Evolutionary conservation across 73 alveolate species (phyloP).

Genomic region (Blepharisma japonicum): DNA sequence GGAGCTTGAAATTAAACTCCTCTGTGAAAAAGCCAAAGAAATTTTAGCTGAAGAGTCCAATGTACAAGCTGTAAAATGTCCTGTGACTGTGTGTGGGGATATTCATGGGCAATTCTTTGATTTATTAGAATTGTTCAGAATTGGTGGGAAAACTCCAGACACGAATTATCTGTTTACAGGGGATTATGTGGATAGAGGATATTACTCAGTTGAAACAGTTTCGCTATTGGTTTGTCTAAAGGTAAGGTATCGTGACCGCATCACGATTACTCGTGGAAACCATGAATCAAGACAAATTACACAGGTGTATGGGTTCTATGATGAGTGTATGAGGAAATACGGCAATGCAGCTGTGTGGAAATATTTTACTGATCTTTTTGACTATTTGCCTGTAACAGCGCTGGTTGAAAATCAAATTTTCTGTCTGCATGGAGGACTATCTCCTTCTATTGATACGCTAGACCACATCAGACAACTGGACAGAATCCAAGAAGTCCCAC

Average conservation of each 20-base stretch:
- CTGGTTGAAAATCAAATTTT: slow-evolving; percentile 71
- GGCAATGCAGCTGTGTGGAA: slow-evolving; percentile 73
- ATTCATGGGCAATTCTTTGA: slow-evolving; percentile 97
- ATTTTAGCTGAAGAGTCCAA: slow-evolving; percentile 84
- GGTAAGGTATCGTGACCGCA: slow-evolving; percentile 83
- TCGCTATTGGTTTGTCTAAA: slow-evolving; percentile 72
- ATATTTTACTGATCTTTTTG: slow-evolving; percentile 65
- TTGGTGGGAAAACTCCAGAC: slow-evolving; percentile 77
- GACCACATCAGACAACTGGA: slow-evolving; percentile 56
- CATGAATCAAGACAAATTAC: slow-evolving; percentile 91
- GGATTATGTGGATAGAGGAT: slow-evolving; percentile 90
- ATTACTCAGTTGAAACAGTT: slow-evolving; percentile 87
- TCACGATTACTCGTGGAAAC: slow-evolving; percentile 91
- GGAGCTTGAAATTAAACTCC: slow-evolving; percentile 84
- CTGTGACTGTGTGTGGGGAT: slow-evolving; percentile 97
- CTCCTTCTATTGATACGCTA: slow-evolving; percentile 72
- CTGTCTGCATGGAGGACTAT: slow-evolving; percentile 98
- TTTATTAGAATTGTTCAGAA: slow-evolving; percentile 79
- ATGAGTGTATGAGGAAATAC: slow-evolving; percentile 62
- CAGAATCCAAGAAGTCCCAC: slow-evolving; percentile 71
- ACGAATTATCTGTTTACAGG: slow-evolving; percentile 87
- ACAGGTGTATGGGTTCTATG: slow-evolving; percentile 65
- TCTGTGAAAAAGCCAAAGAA: slow-evolving; percentile 96
- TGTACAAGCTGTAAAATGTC: slow-evolving; percentile 72
- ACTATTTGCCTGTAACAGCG: slow-evolving; percentile 43